Evolutionary conservation across 768 basidiomycete genomes (phyloP), one percentile per base, ranked within the genome.

Genomic region (Lactarius hatsudake): DNA sequence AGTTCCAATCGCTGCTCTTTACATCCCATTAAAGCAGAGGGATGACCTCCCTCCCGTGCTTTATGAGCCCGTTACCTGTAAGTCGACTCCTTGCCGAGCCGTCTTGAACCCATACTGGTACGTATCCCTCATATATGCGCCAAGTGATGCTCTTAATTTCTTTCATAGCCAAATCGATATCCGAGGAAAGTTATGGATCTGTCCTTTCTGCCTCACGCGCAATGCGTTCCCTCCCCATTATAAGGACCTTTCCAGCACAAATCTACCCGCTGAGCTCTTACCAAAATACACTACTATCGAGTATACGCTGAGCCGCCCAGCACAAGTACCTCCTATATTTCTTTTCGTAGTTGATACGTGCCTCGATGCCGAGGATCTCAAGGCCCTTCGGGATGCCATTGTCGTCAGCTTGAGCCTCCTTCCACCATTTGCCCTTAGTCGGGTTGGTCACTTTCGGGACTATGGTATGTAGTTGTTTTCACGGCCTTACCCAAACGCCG

Each of bases 201-300:
- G 97, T 75, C 97, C 97, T 5, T 98, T 99, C 82, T 99, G 97
- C 79, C 83, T 99, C 61, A 89, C 92, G 42, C 90, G 97, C 67
- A 99, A 98, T 76, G 87, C 96, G 2, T 98, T 99, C 81, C 97
- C 97, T 5, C 92, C 93, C 0, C 96, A 99, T 77, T 99, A 99
- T 84, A 96, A 97, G 80, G 96, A 98, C 76, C 96, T 99, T 71
- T 94, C 95, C 57, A 91, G 90, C 78, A 96, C 92, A 71, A 98
- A 98, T 78, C 85, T 98, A 23, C 97, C 97, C 59, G 91, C 95
- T 17, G 97, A 99, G 76, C 85, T 99, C 36, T 79, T 98, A 45
- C 95, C 96, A 74, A 96, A 97, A 79, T 98, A 98, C 83, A 98
- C 97, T 38, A 99, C 97, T 9, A 97, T 99, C 79, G 97, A 99